Evolutionary conservation across 2,329 filamentous ascomycete species (phyloP), one percentile per base, ranked within the genome.

Genomic region (Colletotrichum karsti): DNA sequence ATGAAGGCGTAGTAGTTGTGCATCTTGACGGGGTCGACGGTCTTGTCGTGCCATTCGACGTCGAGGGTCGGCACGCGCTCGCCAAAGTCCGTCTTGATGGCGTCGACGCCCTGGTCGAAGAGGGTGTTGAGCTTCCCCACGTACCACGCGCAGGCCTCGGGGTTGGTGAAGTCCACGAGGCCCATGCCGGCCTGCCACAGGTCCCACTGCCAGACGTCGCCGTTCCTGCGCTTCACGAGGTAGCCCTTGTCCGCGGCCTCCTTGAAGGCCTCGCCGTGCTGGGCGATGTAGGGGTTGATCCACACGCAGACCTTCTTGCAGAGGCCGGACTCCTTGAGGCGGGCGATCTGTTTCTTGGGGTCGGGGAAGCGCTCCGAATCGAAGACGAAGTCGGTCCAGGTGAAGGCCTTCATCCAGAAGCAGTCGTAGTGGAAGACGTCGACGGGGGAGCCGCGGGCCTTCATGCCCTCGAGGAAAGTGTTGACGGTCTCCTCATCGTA

Each of bases 161-260:
- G 91, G 77, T 93, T 93, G 7, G 92, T 93, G 74, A 93, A 91
- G 74, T 93, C 91, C 13, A 93, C 83, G 2, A 93, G 81, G 4
- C 87, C 91, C 91, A 93, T 93, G 37, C 92, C 92, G 2, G 91
- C 90, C 75, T 93, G 91, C 92, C 92, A 93, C 44, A 92, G 79
- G 73, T 93, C 91, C 90, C 91, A 93, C 77, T 93, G 91, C 88
- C 89, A 93, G 22, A 93, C 80, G 69, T 91, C 89, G 12, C 90
- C 91, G 73, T 93, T 88, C 70, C 85, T 88, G 28, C 90, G 87
- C 81, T 90, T 91, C 66, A 93, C 83, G 18, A 93, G 84, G 73
- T 92, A 93, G 0, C 91, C 90, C 60, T 88, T 90, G 63, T 88
- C 85, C 42, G 86, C 87, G 42, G 90, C 91, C 69, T 89, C 84